phyloP scores from a whole-genome alignment of 2,329 filamentous ascomycete genomes.

The Sclerotinia borealis region DNA sequence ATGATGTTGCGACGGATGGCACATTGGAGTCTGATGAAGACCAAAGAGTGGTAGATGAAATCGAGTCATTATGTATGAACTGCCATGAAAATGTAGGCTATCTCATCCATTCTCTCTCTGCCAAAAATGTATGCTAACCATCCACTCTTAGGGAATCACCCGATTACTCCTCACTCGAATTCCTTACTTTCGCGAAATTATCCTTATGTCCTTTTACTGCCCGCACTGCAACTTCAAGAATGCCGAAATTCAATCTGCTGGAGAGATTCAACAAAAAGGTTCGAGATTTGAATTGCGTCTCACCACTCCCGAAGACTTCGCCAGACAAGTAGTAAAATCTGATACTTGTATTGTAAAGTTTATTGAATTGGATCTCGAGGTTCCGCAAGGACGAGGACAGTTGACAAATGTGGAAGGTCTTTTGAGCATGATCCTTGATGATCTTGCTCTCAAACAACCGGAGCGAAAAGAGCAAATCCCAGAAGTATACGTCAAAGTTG shows the following conservation, averaged over 20 bases:
- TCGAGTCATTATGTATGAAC: conserved; percentile 82
- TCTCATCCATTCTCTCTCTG: neutral
- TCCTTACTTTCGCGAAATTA: conserved; percentile 94
- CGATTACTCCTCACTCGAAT: conserved; percentile 85
- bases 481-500: conserved; percentile 72
- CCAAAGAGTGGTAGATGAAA: conserved; percentile 55
- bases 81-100: conserved; percentile 64
- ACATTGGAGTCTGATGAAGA: conserved; percentile 38
- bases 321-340: conserved; percentile 85
- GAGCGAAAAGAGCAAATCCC: conserved; percentile 70
- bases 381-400: conserved; percentile 84
- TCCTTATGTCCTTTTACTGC: conserved; percentile 95
- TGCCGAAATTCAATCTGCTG: conserved; percentile 89
- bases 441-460: conserved; percentile 77
- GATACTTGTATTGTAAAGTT: conserved; percentile 82
- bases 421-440: conserved; percentile 68
- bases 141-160: conserved; percentile 61
- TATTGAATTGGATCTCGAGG: conserved; percentile 87
- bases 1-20: conserved; percentile 23
- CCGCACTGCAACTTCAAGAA: conserved; percentile 84
- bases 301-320: conserved; percentile 66
- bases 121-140: neutral
- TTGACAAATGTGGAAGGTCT: conserved; percentile 92
- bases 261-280: conserved; percentile 85
- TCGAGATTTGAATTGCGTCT: conserved; percentile 77